These are phyloP conservation scores for Mucor piriformis DNA, from an alignment of 371 early-diverging fungal species.

Conservation along the genomic window DNA sequence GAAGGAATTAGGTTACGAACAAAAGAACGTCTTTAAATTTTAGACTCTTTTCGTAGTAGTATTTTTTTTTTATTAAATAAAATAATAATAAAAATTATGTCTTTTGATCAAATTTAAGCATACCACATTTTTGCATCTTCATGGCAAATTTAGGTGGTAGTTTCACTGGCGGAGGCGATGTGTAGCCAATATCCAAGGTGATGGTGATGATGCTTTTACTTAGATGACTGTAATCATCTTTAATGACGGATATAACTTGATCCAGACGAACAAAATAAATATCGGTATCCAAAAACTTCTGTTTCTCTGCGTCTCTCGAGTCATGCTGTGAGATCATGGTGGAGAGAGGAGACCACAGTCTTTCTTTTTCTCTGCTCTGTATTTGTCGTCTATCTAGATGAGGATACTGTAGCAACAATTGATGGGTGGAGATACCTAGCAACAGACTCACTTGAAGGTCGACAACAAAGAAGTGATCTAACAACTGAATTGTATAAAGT, in stretches of 20 bases:
- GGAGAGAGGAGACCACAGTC: constrained; percentile 73
- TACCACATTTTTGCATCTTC: constrained; percentile 46
- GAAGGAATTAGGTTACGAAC: constrained; percentile 81
- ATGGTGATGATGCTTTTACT: constrained; percentile 71
- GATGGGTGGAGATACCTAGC: constrained; percentile 51
- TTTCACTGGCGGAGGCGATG: constrained; percentile 15
- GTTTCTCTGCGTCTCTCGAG: constrained; percentile 57
- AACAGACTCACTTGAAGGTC: constrained; percentile 70
- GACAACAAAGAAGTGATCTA: constrained; percentile 61
- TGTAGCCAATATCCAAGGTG: constrained; percentile 67
- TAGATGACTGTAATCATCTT: constrained; percentile 63
- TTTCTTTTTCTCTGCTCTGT: constrained; percentile 59
- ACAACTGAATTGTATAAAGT: constrained; percentile 68
- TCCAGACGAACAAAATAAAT: constrained; percentile 70
- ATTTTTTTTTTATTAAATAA: background rate
- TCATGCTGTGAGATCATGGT: constrained; percentile 57
- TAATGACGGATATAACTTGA: constrained; percentile 63
- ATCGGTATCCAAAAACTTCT: constrained; percentile 56
- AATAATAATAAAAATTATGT: background rate
- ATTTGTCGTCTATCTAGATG: constrained; percentile 56
- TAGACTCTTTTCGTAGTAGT: constrained; percentile 33
- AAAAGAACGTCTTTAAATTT: constrained; percentile 88
- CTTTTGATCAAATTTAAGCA: constrained; percentile 14
- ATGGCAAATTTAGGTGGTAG: constrained; percentile 59
- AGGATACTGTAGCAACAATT: constrained; percentile 61